These are phyloP conservation scores for Thelonectria blattea DNA, from an alignment of 2,329 filamentous ascomycete species.

Conservation along the genomic window DNA sequence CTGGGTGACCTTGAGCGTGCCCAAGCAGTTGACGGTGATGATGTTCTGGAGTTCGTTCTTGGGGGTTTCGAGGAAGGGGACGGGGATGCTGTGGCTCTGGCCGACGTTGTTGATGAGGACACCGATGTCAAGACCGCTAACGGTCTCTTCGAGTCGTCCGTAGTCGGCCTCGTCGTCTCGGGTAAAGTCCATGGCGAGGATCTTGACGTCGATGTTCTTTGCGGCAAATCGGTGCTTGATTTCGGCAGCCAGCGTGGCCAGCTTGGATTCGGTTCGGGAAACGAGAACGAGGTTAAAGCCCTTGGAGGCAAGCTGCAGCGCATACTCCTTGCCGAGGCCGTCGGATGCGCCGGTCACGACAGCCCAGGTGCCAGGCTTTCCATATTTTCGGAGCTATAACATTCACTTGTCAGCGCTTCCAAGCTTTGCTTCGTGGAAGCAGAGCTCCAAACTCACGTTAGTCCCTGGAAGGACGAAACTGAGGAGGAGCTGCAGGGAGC, in stretches of 20 bases:
- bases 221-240: slow-evolving; percentile 73
- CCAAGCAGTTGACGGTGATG: slow-evolving; percentile 92
- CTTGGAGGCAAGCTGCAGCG: slow-evolving; percentile 84
- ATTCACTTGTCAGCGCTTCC: not conserved
- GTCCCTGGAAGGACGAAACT: slow-evolving; percentile 72
- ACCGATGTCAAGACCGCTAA: slow-evolving; percentile 78
- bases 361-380: slow-evolving; percentile 90
- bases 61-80: slow-evolving; percentile 82
- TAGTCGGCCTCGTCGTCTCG: slow-evolving; percentile 82
- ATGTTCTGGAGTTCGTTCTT: slow-evolving; percentile 85
- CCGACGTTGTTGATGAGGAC: slow-evolving; percentile 98
- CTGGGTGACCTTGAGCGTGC: slow-evolving; percentile 87
- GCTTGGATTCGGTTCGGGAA: slow-evolving; percentile 93
- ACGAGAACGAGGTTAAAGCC: slow-evolving; percentile 96
- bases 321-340: slow-evolving; percentile 96
- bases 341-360: slow-evolving; percentile 95
- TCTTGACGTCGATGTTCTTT: slow-evolving; percentile 71
- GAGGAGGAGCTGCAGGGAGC: slow-evolving; percentile 66
- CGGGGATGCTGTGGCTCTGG: slow-evolving; percentile 90
- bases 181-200: slow-evolving; percentile 90
- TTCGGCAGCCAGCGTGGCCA: slow-evolving; percentile 76
- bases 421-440: not conserved
- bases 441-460: slow-evolving; percentile 54
- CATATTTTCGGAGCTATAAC: slow-evolving; percentile 82
- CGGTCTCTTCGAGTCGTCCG: slow-evolving; percentile 69